Percentiles rank a stretch among this genome's conserved stretches.
Conservation (phyloP, 225 moss, liverwort and hornwort species). For the Lunularia cruciata region DNA sequence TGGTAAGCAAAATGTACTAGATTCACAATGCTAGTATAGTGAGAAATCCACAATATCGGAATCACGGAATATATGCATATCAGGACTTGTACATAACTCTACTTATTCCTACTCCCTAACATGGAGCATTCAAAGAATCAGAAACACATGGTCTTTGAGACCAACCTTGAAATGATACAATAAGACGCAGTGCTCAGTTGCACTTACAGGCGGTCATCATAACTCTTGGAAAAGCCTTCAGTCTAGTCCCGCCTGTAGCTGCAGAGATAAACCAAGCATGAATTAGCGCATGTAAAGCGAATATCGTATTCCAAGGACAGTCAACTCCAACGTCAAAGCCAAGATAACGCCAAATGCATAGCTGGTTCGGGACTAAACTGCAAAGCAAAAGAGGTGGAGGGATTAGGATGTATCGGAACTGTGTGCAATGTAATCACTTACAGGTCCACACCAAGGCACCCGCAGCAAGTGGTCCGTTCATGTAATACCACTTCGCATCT, state of each 20-base stretch:
- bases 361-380: too few relatives aligned
- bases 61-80: too few relatives aligned
- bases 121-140: too few relatives aligned
- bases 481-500: conserved; percentile 31
- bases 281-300: not conserved
- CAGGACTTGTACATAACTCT: too few relatives aligned
- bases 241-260: conserved; percentile 23
- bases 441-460: conserved; percentile 33
- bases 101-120: too few relatives aligned
- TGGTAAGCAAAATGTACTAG: too few relatives aligned
- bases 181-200: not conserved
- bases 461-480: conserved; percentile 29
- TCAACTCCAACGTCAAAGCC: not conserved
- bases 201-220: conserved; percentile 38
- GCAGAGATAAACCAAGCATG: not conserved
- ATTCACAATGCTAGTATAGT: too few relatives aligned
- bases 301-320: not conserved
- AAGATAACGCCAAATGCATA: too few relatives aligned
- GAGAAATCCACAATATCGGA: too few relatives aligned
- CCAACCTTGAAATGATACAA: conserved; percentile 1
- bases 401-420: too few relatives aligned
- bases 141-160: not conserved
- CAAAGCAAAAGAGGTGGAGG: too few relatives aligned
- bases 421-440: too few relatives aligned
- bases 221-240: conserved; percentile 27